phyloP scores from a whole-genome alignment of 495 filamentous ascomycete genomes.

The Podospora pseudocomata region DNA sequence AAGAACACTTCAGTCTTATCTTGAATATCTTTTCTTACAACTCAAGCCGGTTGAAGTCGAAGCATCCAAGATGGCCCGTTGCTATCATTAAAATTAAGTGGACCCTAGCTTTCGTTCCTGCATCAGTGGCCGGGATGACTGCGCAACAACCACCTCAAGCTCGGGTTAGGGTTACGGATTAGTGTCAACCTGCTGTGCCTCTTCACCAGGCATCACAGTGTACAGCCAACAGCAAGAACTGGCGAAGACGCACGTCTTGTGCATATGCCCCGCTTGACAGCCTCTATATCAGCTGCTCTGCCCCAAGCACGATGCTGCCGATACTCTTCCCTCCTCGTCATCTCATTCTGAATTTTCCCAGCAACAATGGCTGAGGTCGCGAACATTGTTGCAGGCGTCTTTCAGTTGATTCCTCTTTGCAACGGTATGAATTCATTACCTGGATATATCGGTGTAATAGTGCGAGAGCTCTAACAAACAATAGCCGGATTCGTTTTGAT shows the following conservation, averaged over 20 bases:
- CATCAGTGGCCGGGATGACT: background rate
- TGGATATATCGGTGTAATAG: too few species aligned
- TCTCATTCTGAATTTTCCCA: background rate
- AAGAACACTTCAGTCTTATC: too few species aligned
- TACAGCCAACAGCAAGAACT: background rate
- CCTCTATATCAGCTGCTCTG: background rate
- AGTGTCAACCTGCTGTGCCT: background rate
- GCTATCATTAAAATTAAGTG: background rate
- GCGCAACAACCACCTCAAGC: background rate
- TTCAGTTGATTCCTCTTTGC: background rate
- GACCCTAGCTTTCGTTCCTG: background rate
- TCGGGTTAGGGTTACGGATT: background rate
- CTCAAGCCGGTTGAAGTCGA: background rate
- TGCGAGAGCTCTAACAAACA: too few species aligned
- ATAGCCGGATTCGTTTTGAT: background rate
- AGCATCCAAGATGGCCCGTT: background rate
- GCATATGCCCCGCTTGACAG: background rate
- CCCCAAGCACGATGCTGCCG: too few species aligned
- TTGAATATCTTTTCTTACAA: background rate
- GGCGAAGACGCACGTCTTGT: background rate
- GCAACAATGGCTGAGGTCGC: background rate
- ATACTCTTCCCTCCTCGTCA: background rate
- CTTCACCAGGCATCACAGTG: background rate
- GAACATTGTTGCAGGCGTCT: background rate
- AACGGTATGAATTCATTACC: background rate